Conservation (phyloP, 805 yeast genomes). For the Tetrapisispora pingtungensis region DNA sequence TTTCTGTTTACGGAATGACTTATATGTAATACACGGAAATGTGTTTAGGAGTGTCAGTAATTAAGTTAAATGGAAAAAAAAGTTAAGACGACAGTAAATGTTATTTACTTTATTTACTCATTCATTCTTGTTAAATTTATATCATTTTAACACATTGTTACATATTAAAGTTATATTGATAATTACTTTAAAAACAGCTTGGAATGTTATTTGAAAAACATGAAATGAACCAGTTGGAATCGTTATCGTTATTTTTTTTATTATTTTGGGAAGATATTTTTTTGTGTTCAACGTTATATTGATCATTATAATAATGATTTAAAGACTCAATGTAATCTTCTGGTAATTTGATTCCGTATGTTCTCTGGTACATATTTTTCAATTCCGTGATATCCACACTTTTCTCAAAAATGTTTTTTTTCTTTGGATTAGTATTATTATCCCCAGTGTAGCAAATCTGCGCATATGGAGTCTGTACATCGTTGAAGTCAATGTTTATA, state of each 20-base stretch:
- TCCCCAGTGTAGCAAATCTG: background rate
- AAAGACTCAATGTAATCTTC: constrained; percentile 1
- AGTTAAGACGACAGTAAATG: too few species aligned
- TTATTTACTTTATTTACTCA: too few species aligned
- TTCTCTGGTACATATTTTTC: background rate
- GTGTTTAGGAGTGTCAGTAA: too few species aligned
- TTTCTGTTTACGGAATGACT: too few species aligned
- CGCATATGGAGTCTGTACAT: background rate
- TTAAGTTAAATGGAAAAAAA: too few species aligned
- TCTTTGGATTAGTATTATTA: too few species aligned
- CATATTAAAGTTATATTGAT: too few species aligned
- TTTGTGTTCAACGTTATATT: background rate
- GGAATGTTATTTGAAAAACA: background rate
- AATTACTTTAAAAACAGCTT: background rate
- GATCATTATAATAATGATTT: background rate
- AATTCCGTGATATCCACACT: background rate
- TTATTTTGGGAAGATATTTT: background rate
- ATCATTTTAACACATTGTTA: too few species aligned
- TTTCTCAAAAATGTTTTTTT: background rate
- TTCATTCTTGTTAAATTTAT: too few species aligned
- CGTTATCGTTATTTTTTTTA: background rate
- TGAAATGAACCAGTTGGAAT: background rate
- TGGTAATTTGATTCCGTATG: constrained; percentile 1
- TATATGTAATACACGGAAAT: too few species aligned
- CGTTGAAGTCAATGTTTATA: too few species aligned